Evolutionary conservation across 306 rosid species (phyloP).

Genomic region (Prunus armeniaca): DNA sequence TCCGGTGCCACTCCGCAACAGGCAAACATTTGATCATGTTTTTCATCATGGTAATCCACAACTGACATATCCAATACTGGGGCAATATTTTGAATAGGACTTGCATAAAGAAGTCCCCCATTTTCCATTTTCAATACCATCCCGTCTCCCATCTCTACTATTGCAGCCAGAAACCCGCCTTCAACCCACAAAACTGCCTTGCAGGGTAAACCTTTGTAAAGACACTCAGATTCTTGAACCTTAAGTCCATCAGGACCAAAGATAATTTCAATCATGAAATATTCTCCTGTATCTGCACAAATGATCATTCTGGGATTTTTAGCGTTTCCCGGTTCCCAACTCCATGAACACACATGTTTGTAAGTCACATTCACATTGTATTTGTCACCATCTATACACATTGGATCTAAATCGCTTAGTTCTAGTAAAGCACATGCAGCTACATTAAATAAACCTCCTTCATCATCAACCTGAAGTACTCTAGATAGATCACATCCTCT

Average conservation of each 20-base stretch:
- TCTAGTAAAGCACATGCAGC: conserved; percentile 91
- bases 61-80: conserved; percentile 85
- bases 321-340: conserved; percentile 78
- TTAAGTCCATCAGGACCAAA: conserved; percentile 55
- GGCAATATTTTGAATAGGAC: conserved; percentile 81
- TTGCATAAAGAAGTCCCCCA: conserved; percentile 57
- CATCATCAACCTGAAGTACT: conserved; percentile 79
- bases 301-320: conserved; percentile 64
- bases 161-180: conserved; percentile 79
- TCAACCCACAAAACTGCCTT: conserved; percentile 84
- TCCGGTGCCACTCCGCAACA: conserved; percentile 93
- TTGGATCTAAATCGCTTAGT: conserved; percentile 86
- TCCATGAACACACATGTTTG: conserved; percentile 80
- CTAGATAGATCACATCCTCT: conserved; percentile 26
- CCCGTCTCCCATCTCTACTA: conserved; percentile 94
- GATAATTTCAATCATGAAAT: conserved; percentile 71
- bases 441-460: conserved; percentile 73
- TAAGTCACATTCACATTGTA: conserved; percentile 43
- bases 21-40: conserved; percentile 87
- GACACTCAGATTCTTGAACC: conserved; percentile 77
- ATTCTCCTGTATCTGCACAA: conserved; percentile 77
- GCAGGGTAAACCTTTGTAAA: conserved; percentile 74
- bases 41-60: conserved; percentile 83
- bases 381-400: conserved; percentile 81
- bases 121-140: conserved; percentile 75